Percentiles rank a stretch among this genome's conserved stretches.
These are phyloP conservation scores for Hymenoscyphus fraxineus DNA, from an alignment of 2,329 filamentous ascomycete species.

Conservation along the genomic window DNA sequence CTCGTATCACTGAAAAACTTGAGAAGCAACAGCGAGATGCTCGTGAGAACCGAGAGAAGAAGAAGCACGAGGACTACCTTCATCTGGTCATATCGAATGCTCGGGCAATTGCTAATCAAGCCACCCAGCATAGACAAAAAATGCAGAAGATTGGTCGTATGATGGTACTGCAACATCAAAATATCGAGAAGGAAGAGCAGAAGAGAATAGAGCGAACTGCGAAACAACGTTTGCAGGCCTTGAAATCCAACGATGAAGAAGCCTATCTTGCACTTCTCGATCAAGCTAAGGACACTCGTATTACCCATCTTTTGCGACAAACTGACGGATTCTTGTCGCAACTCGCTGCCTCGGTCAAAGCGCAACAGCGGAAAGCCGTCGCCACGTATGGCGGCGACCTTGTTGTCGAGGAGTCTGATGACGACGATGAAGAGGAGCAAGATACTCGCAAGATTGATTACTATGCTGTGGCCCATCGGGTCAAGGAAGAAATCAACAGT, in stretches of 20 bases:
- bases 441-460: conserved; percentile 88
- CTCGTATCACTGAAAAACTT: conserved; percentile 95
- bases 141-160: conserved; percentile 81
- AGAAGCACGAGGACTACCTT: conserved; percentile 91
- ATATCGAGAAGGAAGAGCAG: conserved; percentile 99
- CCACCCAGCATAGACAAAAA: conserved; percentile 65
- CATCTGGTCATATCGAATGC: conserved; percentile 81
- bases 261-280: conserved; percentile 97
- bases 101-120: conserved; percentile 68
- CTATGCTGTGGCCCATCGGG: conserved; percentile 94
- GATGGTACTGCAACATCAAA: conserved; percentile 86
- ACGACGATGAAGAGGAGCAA: conserved; percentile 64
- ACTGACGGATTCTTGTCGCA: conserved; percentile 97
- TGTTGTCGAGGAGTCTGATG: conserved; percentile 58
- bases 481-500: conserved; percentile 83
- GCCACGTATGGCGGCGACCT: conserved; percentile 66
- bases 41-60: conserved; percentile 93
- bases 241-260: conserved; percentile 99
- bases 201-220: conserved; percentile 96
- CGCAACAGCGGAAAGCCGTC: conserved; percentile 80
- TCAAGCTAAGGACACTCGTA: conserved; percentile 98
- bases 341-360: conserved; percentile 89
- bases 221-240: conserved; percentile 97
- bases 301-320: conserved; percentile 92
- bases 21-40: conserved; percentile 98